Conservation (phyloP, 441 rosid genomes). For the Aquilaria agallochum region DNA sequence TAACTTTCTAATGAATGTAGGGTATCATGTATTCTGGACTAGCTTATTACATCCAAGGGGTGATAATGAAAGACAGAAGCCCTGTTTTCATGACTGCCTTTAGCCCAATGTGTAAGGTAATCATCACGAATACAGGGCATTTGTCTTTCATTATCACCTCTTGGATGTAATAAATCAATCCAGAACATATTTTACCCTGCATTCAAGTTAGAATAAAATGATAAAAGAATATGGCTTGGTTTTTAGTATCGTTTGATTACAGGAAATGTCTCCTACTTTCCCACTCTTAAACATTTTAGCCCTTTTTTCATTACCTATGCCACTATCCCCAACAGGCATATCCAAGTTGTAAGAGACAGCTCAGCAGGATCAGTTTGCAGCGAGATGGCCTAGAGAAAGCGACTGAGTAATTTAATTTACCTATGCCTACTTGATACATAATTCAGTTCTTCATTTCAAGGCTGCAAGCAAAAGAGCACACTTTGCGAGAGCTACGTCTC, state of each 20-base stretch:
- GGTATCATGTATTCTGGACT: constrained; percentile 78
- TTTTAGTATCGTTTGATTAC: too few species aligned
- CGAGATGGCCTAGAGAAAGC: constrained; percentile 51
- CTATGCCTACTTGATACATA: too few species aligned
- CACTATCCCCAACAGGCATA: constrained; percentile 75
- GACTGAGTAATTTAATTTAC: too few species aligned
- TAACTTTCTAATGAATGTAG: constrained; percentile 31
- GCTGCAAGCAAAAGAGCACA: too few species aligned
- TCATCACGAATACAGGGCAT: constrained; percentile 87
- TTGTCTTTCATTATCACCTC: constrained; percentile 75
- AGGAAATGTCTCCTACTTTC: too few species aligned
- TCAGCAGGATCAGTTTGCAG: constrained; percentile 68
- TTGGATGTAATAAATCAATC: constrained; percentile 69
- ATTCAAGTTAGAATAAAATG: constrained; percentile 1
- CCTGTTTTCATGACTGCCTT: constrained; percentile 91
- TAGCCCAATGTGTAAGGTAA: constrained; percentile 67
- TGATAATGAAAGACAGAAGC: constrained; percentile 77
- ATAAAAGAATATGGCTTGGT: too few species aligned
- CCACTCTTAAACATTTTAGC: neutral
- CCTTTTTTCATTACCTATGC: constrained; percentile 67
- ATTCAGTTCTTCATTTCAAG: too few species aligned
- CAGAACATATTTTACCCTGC: constrained; percentile 85
- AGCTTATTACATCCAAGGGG: constrained; percentile 71
- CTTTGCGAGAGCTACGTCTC: too few species aligned
- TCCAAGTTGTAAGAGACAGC: constrained; percentile 81